Evolutionary conservation across 306 rosid genomes (phyloP).

Genomic region (Hylodesmum podocarpum): DNA sequence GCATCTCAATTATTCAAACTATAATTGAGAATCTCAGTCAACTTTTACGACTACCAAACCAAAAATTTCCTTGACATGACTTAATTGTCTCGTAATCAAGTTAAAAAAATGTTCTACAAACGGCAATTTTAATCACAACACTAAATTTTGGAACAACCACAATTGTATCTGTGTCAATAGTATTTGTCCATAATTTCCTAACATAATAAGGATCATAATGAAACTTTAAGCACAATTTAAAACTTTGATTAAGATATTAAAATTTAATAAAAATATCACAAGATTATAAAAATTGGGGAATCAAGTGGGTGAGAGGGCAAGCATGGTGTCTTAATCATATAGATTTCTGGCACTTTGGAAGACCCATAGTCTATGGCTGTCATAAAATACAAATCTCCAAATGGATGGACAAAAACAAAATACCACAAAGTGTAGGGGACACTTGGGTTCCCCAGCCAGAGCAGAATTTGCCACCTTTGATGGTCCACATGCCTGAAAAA

Average conservation of each 20-base stretch:
- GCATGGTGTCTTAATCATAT: slow-evolving; percentile 16
- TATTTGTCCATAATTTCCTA: background rate
- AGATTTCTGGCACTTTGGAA: background rate
- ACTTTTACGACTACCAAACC: background rate
- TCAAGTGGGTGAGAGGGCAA: background rate
- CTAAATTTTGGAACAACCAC: background rate
- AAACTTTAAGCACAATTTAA: background rate
- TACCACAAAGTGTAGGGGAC: slow-evolving; percentile 22
- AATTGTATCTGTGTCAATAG: no score
- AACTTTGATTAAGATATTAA: no score
- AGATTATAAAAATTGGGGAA: background rate
- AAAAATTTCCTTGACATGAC: background rate
- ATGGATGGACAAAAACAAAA: slow-evolving; percentile 36
- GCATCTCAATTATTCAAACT: background rate
- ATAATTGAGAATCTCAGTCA: background rate
- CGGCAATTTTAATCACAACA: background rate
- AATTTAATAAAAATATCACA: background rate
- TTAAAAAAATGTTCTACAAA: background rate
- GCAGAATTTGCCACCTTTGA: slow-evolving; percentile 38
- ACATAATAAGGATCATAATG: background rate
- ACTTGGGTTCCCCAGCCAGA: slow-evolving; percentile 1
- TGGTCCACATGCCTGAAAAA: slow-evolving; percentile 18
- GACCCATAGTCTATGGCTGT: background rate
- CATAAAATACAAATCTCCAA: background rate
- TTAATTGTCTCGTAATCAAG: background rate